Percentiles rank a stretch among this genome's conserved stretches.
Conservation (phyloP, 202 grass and related monocot genomes). For the Setaria viridis region DNA sequence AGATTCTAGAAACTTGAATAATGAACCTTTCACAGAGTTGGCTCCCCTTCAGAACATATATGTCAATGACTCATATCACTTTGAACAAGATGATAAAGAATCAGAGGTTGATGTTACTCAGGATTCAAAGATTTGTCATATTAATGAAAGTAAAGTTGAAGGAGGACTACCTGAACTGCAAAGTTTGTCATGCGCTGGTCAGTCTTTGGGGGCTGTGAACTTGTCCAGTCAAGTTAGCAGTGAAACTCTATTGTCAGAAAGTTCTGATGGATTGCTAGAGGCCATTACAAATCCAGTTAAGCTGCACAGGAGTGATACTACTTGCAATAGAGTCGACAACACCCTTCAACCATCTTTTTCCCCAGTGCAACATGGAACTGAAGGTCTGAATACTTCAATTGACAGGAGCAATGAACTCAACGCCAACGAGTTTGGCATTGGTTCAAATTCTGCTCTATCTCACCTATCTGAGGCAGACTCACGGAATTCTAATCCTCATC, state of each 20-base stretch:
- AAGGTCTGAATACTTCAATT: constrained; percentile 39
- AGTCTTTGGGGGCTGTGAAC: constrained; percentile 27
- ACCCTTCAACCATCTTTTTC: constrained; percentile 59
- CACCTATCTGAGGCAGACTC: constrained; percentile 36
- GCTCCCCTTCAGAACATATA: constrained; percentile 53
- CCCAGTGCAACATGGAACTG: constrained; percentile 37
- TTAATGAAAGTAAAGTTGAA: constrained; percentile 43
- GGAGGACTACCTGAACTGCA: constrained; percentile 42
- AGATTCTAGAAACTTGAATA: constrained; percentile 45
- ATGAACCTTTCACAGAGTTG: constrained; percentile 52
- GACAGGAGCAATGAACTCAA: constrained; percentile 31
- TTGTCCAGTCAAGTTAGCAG: constrained; percentile 42
- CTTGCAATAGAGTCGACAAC: constrained; percentile 12
- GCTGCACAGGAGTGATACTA: constrained; percentile 54
- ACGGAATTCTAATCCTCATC: constrained; percentile 42
- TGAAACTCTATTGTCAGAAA: constrained; percentile 44
- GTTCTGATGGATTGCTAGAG: constrained; percentile 85
- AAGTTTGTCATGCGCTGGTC: constrained; percentile 40
- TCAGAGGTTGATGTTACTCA: constrained; percentile 20
- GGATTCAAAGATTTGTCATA: constrained; percentile 31
- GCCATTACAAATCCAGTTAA: constrained; percentile 87
- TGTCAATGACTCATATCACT: constrained; percentile 43
- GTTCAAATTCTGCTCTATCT: constrained; percentile 35
- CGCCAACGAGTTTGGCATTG: constrained; percentile 25
- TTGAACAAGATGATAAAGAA: constrained; percentile 54